Percentiles rank a stretch among this genome's conserved stretches.
Conservation (phyloP, 441 rosid species). For the Populus hybrid region DNA sequence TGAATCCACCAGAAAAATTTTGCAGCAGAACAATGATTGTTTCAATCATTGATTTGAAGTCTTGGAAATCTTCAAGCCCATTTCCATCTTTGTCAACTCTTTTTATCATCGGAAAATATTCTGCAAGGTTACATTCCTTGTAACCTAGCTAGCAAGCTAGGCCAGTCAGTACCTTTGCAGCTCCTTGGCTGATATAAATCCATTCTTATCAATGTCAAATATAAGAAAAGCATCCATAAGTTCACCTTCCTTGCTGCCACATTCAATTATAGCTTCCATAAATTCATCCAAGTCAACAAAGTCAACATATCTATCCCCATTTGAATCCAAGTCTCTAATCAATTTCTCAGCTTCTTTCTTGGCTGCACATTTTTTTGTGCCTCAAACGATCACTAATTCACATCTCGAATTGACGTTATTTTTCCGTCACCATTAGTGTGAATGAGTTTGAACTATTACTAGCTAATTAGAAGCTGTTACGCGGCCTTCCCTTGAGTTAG, state of each 20-base stretch:
- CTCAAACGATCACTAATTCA: neutral
- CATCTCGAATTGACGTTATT: neutral
- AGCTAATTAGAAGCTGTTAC: neutral
- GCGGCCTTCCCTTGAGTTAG: too few species aligned
- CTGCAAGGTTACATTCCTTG: neutral
- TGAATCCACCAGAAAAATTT: slow-evolving; percentile 15
- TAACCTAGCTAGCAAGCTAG: neutral
- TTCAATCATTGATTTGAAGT: neutral
- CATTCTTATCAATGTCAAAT: neutral
- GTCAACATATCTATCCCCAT: neutral
- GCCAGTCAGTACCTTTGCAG: neutral
- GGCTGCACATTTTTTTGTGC: neutral
- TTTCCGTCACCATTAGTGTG: neutral
- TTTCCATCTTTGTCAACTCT: neutral
- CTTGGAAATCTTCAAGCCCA: neutral
- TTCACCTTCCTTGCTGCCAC: neutral
- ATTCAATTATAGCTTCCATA: neutral
- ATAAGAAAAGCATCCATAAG: neutral
- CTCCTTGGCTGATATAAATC: neutral
- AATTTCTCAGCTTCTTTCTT: neutral
- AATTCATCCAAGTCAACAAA: neutral
- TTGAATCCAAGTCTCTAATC: neutral
- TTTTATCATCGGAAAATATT: neutral
- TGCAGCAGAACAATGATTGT: neutral
- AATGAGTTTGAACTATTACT: neutral